Percentiles rank a stretch among this genome's conserved stretches.
Conservation (phyloP, 2,329 filamentous ascomycete species). For the Neonectria magnoliae region DNA sequence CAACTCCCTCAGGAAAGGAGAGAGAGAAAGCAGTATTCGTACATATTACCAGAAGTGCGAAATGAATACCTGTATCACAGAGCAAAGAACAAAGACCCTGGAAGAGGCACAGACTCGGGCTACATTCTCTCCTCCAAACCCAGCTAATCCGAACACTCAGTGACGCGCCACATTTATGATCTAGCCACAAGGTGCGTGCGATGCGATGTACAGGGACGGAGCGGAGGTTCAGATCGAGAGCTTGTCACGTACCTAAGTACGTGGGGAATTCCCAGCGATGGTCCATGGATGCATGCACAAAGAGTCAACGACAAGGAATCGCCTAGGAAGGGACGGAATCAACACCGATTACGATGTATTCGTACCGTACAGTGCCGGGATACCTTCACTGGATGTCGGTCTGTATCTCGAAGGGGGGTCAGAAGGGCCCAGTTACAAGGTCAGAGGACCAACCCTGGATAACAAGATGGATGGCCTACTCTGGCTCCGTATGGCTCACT, state of each 20-base stretch:
- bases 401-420: conserved; percentile 27
- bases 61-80: not conserved
- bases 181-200: conserved; percentile 4
- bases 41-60: not conserved
- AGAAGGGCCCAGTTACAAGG: conserved; percentile 33
- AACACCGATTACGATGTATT: not conserved
- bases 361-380: not conserved
- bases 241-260: conserved; percentile 18
- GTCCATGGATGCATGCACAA: conserved; percentile 14
- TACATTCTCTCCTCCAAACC: not conserved
- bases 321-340: conserved; percentile 19
- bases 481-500: conserved; percentile 27
- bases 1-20: not conserved
- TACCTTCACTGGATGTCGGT: not conserved
- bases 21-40: not conserved
- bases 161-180: conserved; percentile 1
- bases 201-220: not conserved
- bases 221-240: conserved; percentile 12
- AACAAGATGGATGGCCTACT: conserved; percentile 22
- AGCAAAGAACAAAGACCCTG: not conserved
- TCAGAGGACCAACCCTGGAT: conserved; percentile 28
- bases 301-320: conserved; percentile 13
- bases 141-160: not conserved
- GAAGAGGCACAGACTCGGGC: not conserved
- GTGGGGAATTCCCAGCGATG: conserved; percentile 32